Percentiles rank a stretch among this genome's conserved stretches.
Evolutionary conservation across 139 green algal genomes (phyloP).

Genomic region (Chlorella sp.): DNA sequence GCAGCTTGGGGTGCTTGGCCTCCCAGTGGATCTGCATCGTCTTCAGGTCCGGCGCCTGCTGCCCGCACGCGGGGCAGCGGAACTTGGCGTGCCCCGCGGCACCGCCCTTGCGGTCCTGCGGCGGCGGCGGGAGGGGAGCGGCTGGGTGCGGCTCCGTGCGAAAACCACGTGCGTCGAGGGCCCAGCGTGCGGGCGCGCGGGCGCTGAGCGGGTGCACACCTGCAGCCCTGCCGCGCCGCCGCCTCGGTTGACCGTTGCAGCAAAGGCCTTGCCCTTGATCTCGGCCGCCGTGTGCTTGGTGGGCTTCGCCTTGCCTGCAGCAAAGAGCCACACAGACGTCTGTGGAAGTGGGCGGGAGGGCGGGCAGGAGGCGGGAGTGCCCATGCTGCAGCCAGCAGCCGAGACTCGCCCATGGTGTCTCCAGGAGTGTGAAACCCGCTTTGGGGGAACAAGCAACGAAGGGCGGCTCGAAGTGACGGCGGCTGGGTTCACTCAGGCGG

Average conservation of each 20-base stretch:
- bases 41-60: constrained; percentile 65
- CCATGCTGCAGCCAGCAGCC: too few relatives aligned
- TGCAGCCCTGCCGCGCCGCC: constrained; percentile 21
- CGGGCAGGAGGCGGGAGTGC: too few relatives aligned
- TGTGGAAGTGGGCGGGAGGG: too few relatives aligned
- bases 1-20: constrained; percentile 79
- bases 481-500: too few relatives aligned
- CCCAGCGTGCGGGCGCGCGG: background rate
- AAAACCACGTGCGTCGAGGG: too few relatives aligned
- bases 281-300: constrained; percentile 82
- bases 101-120: constrained; percentile 71
- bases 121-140: background rate
- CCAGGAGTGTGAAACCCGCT: too few relatives aligned
- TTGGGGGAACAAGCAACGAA: too few relatives aligned
- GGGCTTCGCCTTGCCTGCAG: constrained; percentile 84
- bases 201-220: background rate
- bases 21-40: constrained; percentile 82
- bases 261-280: constrained; percentile 57
- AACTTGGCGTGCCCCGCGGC: constrained; percentile 80
- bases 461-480: too few relatives aligned
- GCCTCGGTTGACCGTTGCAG: constrained; percentile 57
- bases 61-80: constrained; percentile 53
- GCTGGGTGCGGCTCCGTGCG: too few relatives aligned
- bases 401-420: too few relatives aligned
- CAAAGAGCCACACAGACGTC: too few relatives aligned